Percentiles rank a stretch among this genome's conserved stretches.
Evolutionary conservation across 2,329 filamentous ascomycete species (phyloP).

Genomic region (Colletotrichum graminicola): DNA sequence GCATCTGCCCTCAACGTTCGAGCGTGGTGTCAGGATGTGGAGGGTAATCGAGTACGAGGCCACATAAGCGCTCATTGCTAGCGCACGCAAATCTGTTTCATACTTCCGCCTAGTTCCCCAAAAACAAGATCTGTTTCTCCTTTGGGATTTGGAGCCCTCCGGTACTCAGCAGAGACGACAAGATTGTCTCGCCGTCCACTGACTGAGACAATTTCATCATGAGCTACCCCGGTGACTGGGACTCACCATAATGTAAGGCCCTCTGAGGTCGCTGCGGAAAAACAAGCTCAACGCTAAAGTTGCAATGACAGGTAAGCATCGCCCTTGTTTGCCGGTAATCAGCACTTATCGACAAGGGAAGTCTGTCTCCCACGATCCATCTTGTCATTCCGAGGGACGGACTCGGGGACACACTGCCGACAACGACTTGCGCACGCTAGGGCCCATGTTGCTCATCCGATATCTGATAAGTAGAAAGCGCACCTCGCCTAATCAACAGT

Average conservation of each 20-base stretch:
- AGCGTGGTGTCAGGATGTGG: constrained; percentile 26
- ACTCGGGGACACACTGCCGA: constrained; percentile 13
- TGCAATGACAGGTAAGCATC: neutral
- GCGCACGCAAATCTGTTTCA: constrained; percentile 37
- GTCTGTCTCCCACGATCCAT: neutral
- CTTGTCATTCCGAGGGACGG: constrained; percentile 22
- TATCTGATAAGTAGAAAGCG: constrained; percentile 10
- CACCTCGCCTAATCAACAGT: constrained; percentile 17
- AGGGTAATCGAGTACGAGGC: constrained; percentile 4
- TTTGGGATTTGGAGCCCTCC: constrained; percentile 1
- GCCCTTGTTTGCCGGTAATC: neutral
- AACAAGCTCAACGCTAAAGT: constrained; percentile 41
- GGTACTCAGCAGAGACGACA: constrained; percentile 5
- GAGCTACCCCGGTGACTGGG: constrained; percentile 5
- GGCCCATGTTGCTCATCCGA: constrained; percentile 1
- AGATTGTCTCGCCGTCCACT: neutral
- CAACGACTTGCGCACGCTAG: neutral
- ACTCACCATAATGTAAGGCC: neutral
- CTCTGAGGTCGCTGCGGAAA: neutral
- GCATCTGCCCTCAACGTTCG: constrained; percentile 23
- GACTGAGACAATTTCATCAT: constrained; percentile 17
- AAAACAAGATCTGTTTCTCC: constrained; percentile 13
- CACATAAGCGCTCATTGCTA: constrained; percentile 9
- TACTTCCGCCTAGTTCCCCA: constrained; percentile 29
- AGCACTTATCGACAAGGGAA: neutral